Percentiles rank a stretch among this genome's conserved stretches.
These are phyloP conservation scores for Angomonas deanei DNA, from an alignment of 208 protist species.

Conservation along the genomic window DNA sequence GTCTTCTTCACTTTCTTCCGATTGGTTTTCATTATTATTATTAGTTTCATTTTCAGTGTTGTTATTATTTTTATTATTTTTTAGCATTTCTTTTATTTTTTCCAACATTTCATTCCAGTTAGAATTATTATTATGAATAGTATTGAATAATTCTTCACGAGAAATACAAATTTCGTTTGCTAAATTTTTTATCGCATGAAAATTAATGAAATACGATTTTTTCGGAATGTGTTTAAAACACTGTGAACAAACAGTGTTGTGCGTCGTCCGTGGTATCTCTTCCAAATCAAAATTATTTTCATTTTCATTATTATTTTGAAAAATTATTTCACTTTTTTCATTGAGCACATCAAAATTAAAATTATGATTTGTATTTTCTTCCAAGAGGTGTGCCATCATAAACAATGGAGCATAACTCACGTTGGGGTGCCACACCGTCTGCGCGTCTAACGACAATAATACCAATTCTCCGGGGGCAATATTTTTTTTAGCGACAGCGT, in stretches of 20 bases:
- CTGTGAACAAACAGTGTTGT: background rate
- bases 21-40: too few relatives aligned
- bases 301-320: background rate
- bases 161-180: background rate
- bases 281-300: background rate
- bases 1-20: too few relatives aligned
- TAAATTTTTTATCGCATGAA: background rate
- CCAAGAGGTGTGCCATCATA: background rate
- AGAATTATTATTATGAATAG: too few relatives aligned
- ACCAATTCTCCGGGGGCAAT: slow-evolving; percentile 59
- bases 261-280: background rate
- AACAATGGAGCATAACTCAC: background rate
- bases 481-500: slow-evolving; percentile 28
- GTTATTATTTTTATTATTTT: too few relatives aligned
- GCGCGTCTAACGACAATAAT: slow-evolving; percentile 12
- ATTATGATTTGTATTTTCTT: background rate
- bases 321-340: background rate
- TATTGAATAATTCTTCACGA: background rate
- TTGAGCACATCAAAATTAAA: background rate
- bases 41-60: too few relatives aligned
- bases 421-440: background rate
- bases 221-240: background rate
- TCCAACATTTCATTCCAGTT: too few relatives aligned
- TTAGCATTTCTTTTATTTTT: too few relatives aligned
- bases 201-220: background rate